Evolutionary conservation across 805 yeast species (phyloP).

Genomic region (Pichia cephalocereana): DNA sequence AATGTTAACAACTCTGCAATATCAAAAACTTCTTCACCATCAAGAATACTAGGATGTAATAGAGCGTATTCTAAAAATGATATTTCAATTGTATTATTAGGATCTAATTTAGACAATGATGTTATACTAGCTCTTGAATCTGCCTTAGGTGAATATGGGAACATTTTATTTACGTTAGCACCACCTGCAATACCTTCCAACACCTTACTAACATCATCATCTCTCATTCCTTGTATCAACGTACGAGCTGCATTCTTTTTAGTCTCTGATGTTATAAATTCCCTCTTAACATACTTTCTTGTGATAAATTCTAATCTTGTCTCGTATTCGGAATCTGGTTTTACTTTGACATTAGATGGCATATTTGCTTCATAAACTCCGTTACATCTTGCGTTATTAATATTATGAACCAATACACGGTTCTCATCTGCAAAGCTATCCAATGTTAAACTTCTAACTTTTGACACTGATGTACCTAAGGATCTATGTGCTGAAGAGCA

Average conservation of each 20-base stretch:
- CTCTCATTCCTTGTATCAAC: slow-evolving; percentile 44
- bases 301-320: slow-evolving; percentile 52
- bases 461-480: slow-evolving; percentile 73
- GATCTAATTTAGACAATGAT: neutral
- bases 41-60: slow-evolving; percentile 23
- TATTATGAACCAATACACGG: slow-evolving; percentile 39
- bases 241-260: slow-evolving; percentile 16
- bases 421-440: slow-evolving; percentile 62
- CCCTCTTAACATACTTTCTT: slow-evolving; percentile 52
- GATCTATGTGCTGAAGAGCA: slow-evolving; percentile 88
- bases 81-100: slow-evolving; percentile 18
- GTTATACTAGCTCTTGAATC: neutral
- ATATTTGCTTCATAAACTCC: slow-evolving; percentile 46
- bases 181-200: slow-evolving; percentile 36
- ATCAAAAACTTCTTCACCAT: slow-evolving; percentile 29
- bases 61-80: slow-evolving; percentile 44
- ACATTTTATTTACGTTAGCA: slow-evolving; percentile 35
- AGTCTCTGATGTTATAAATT: slow-evolving; percentile 27
- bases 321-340: slow-evolving; percentile 29
- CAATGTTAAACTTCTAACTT: slow-evolving; percentile 66
- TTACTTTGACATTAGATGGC: slow-evolving; percentile 19
- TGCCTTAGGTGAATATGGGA: slow-evolving; percentile 19
- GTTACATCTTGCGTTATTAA: slow-evolving; percentile 50
- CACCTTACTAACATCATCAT: slow-evolving; percentile 37
- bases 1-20: slow-evolving; percentile 47